phyloP scores from a whole-genome alignment of 2,329 filamentous ascomycete species.

The Penicillium fuscoglaucum region DNA sequence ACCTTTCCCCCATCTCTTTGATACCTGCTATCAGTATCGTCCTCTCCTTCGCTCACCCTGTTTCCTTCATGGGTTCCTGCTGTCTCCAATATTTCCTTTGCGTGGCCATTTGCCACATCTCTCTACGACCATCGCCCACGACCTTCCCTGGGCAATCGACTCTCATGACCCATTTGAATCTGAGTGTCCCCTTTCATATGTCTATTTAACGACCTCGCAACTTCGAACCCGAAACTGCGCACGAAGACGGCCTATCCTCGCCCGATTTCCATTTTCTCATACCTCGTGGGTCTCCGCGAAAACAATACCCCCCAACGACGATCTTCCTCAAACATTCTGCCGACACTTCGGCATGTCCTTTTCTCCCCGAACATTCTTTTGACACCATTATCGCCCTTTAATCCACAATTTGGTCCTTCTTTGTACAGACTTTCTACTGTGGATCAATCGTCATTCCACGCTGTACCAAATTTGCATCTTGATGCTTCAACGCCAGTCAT shows the following conservation, averaged over 20 bases:
- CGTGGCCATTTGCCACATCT: conserved; percentile 13
- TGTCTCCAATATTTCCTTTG: conserved; percentile 5
- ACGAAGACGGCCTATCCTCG: conserved; percentile 9
- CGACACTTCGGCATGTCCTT: conserved; percentile 12
- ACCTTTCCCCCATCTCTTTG: conserved; percentile 5
- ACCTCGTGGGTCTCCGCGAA: neutral
- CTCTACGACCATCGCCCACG: conserved; percentile 26
- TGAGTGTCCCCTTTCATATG: conserved; percentile 18
- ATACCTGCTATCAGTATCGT: conserved; percentile 20
- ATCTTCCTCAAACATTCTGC: conserved; percentile 5
- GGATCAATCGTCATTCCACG: conserved; percentile 23
- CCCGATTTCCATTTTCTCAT: conserved; percentile 4
- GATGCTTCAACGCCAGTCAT: conserved; percentile 23
- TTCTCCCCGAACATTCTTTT: conserved; percentile 13
- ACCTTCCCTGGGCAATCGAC: conserved; percentile 9
- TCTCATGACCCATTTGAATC: neutral
- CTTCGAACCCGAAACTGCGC: conserved; percentile 2
- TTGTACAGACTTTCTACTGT: conserved; percentile 31
- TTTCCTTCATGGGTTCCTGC: conserved; percentile 1
- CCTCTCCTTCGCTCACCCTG: conserved; percentile 17
- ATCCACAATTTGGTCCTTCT: conserved; percentile 29
- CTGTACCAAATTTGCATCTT: conserved; percentile 33
- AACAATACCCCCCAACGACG: conserved; percentile 7
- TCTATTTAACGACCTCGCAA: conserved; percentile 19
- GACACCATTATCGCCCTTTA: conserved; percentile 32